These are phyloP conservation scores for Neurospora intermedia DNA, from an alignment of 495 filamentous ascomycete species.

Conservation along the genomic window DNA sequence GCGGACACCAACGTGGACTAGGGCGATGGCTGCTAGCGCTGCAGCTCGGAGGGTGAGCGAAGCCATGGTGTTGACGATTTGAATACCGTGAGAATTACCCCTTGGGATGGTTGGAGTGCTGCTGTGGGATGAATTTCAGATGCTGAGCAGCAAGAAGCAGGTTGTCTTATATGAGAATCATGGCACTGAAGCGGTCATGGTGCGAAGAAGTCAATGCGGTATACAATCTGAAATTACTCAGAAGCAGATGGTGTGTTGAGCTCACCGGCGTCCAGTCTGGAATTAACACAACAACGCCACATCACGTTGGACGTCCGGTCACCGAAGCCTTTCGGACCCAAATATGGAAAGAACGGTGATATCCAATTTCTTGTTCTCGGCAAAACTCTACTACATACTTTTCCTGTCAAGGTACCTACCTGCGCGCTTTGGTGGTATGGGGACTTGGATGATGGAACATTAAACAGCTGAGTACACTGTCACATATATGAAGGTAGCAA, in stretches of 20 bases:
- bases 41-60: constrained; percentile 14
- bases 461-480: neutral
- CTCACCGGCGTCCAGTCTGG: neutral
- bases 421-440: neutral
- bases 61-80: constrained; percentile 9
- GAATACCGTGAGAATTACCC: neutral
- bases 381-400: neutral
- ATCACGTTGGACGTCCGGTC: neutral
- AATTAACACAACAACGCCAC: neutral
- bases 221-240: neutral
- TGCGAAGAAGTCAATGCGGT: neutral
- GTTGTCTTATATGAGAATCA: neutral
- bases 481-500: neutral
- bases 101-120: neutral
- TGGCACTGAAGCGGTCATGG: neutral
- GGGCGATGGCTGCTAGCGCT: constrained; percentile 22
- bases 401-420: neutral
- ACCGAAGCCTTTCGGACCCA: neutral
- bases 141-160: neutral
- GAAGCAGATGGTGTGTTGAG: neutral
- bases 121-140: neutral
- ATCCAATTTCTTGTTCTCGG: neutral
- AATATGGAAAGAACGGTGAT: neutral
- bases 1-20: constrained; percentile 16
- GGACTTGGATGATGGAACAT: neutral